Evolutionary conservation across 2,329 filamentous ascomycete species (phyloP), one percentile per base, ranked within the genome.

Genomic region (Alternaria sp.): DNA sequence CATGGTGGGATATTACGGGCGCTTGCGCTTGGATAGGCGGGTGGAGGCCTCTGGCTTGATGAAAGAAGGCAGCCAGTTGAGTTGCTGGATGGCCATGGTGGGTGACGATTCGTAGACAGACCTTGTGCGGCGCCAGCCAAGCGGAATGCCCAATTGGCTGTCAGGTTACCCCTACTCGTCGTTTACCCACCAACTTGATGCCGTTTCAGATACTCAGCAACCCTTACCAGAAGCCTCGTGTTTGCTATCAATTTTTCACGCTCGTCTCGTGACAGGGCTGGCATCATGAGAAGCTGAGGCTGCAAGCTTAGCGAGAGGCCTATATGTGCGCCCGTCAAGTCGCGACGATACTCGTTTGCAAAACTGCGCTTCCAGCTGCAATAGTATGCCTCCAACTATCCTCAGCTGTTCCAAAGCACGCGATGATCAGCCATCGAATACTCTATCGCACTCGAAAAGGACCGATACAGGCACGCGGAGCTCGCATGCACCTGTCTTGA

Each of bases 1-100:
- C 70, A 71, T 74, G 69, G 67, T 73, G 68, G 70, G 68, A 61
- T 63, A 70, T 46, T 67, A 66, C 74, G 75, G 71, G 77, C 77
- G 77, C 77, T 78, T 78, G 77, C 75, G 74, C 74, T 68, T 75
- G 71, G 69, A 65, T 65, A 64, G 72, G 67, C 72, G 73, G 74
- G 72, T 73, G 69, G 73, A 75, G 68, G 73, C 70, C 44, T 59
- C 30, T 59, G 59, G 55, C 47, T 75, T 55, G 70, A 71, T 67
- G 65, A 60, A 64, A 66, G 68, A 71, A 69, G 68, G 66, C 67
- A 65, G 67, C 71, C 72, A 74, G 70, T 77, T 70, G 70, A 73
- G 71, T 75, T 66, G 72, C 70, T 67, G 62, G 59, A 69, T 46
- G 55, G 68, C 57, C 46, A 63, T 73, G 73, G 75, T 67, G 74